Evolutionary conservation across 2,329 filamentous ascomycete species (phyloP).

Genomic region (Sclerotinia borealis): DNA sequence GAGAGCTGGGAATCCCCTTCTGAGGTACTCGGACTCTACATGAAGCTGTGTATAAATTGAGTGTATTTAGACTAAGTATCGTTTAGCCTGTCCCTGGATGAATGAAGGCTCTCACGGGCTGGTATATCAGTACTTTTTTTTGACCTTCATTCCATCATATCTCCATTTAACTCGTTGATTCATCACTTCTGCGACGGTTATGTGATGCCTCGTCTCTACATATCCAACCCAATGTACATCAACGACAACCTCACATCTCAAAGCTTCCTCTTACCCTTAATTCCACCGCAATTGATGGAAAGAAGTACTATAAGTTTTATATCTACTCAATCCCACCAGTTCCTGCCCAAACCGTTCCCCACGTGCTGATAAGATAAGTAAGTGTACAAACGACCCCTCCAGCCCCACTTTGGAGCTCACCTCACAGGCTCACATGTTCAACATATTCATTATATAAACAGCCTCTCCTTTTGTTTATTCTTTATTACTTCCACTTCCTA

Average conservation of each 20-base stretch:
- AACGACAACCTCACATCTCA: no score
- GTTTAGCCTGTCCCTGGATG: background rate
- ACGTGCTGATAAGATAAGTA: conserved; percentile 16
- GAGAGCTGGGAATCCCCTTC: background rate
- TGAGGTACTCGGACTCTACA: background rate
- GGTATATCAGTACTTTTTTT: background rate
- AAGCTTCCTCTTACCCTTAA: background rate
- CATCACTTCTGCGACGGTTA: background rate
- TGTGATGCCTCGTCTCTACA: background rate
- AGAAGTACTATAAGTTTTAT: background rate
- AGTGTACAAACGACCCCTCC: background rate
- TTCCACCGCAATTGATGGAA: background rate
- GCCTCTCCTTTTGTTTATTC: background rate
- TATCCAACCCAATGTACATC: background rate
- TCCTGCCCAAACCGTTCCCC: background rate
- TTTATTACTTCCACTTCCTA: background rate
- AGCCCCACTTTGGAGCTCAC: conserved; percentile 1
- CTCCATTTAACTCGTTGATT: background rate
- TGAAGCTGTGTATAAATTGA: background rate
- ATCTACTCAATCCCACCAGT: background rate
- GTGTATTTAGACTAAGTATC: background rate
- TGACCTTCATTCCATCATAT: background rate
- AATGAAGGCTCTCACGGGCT: background rate
- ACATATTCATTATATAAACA: background rate
- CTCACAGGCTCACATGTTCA: background rate